Evolutionary conservation across 2,329 filamentous ascomycete species (phyloP), one percentile per base, ranked within the genome.

Genomic region (Trichophyton rubrum): DNA sequence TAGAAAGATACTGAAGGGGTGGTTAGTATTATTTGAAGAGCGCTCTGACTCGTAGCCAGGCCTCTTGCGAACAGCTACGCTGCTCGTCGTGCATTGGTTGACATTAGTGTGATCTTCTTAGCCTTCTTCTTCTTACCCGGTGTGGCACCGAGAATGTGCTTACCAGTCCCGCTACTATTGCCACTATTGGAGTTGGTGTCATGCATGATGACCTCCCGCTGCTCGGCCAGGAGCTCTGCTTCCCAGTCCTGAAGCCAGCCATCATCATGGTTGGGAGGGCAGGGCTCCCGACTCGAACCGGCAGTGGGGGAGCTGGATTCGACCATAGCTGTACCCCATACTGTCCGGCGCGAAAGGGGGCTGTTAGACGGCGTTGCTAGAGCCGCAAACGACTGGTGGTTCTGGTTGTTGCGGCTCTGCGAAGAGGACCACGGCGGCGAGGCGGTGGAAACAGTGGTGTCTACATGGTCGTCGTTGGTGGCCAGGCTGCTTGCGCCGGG

Each of bases 181-280:
- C 43, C 41, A 20, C 15, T 22, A 24, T 22, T 51, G 45, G 13
- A 6, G 45, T 55, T 55, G 51, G 51, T 20, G n/a, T 30, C 63
- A 59, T 55, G 59, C 24, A 56, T 60, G 41, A 59, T 61, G 35
- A 60, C 67, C 61, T 58, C 65, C 64, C 59, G 62, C 66, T 45
- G 64, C 62, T 56, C 61, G 68, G 59, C 68, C 67, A 30, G 68
- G 15, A 95, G 71, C 4, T 96, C 83, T 61, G 87, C 85, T 68
- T 95, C 89, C 86, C 86, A 89, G 1, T 86, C 89, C 67, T 88
- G 85, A 15, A 92, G 77, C 91, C 91, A 96, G 0, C 91, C 92
- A 70, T 96, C 91, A 63, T 90, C 84, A 1, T 73, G 75, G 27
- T 17, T 55, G 13, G 51, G 22, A 13, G 51, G 27, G 15, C 20